phyloP scores from a whole-genome alignment of 768 basidiomycete species.

The Hirschioporus abietinus region DNA sequence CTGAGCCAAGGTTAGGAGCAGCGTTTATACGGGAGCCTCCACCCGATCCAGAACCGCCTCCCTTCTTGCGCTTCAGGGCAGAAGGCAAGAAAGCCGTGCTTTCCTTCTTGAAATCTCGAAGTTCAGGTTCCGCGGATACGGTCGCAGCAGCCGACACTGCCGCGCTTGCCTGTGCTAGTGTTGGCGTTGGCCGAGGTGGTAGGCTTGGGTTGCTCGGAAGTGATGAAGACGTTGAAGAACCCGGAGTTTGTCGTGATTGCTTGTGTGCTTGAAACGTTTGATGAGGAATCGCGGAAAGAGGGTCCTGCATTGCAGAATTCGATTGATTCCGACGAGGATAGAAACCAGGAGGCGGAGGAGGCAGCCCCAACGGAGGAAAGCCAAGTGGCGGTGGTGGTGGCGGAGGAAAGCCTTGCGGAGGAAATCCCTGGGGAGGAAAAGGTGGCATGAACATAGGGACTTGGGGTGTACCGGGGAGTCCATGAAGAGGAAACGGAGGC shows the following conservation, averaged over 20 bases:
- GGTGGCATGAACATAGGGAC: conserved; percentile 7
- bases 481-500: conserved; percentile 22
- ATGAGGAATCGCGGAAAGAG: conserved; percentile 68
- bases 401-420: conserved; percentile 17
- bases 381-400: conserved; percentile 25
- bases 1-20: conserved; percentile 48
- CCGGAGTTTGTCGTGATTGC: conserved; percentile 29
- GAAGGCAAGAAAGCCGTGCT: conserved; percentile 88
- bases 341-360: conserved; percentile 59
- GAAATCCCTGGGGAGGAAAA: conserved; percentile 22
- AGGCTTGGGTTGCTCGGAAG: conserved; percentile 38
- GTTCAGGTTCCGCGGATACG: conserved; percentile 77
- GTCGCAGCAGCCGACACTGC: conserved; percentile 51
- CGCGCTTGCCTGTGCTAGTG: conserved; percentile 19
- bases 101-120: conserved; percentile 94
- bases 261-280: conserved; percentile 75
- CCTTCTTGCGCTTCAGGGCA: conserved; percentile 71
- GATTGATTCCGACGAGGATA: conserved; percentile 52
- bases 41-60: conserved; percentile 24
- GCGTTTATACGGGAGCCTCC: conserved; percentile 50
- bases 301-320: conserved; percentile 60
- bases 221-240: conserved; percentile 32
- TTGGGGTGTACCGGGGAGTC: conserved; percentile 14
- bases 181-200: conserved; percentile 27
- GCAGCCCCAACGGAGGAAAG: conserved; percentile 19